Conservation (phyloP, 306 rosid genomes). For the Herpetospermum pedunculosum region DNA sequence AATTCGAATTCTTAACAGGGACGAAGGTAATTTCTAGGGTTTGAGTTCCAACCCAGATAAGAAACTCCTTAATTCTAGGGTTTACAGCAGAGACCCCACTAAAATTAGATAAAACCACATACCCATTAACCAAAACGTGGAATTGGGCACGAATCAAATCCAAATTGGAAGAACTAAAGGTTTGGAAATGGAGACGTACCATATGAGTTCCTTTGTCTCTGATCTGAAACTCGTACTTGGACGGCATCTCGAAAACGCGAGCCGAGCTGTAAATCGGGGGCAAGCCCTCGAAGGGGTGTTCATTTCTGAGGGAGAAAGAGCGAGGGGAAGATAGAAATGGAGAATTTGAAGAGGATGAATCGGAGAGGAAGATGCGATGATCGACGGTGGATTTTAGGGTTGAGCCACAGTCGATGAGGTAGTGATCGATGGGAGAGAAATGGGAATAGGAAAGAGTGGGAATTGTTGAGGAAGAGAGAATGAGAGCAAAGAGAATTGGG, state of each 20-base stretch:
- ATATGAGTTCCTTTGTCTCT: slow-evolving; percentile 55
- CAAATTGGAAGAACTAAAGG: slow-evolving; percentile 28
- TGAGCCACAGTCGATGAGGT: slow-evolving; percentile 84
- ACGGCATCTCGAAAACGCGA: slow-evolving; percentile 50
- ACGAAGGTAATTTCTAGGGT: slow-evolving; percentile 46
- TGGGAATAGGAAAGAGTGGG: slow-evolving; percentile 22
- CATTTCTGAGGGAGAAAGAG: slow-evolving; percentile 27
- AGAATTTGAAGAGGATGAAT: slow-evolving; percentile 17
- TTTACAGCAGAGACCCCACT: slow-evolving; percentile 3
- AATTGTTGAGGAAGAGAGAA: slow-evolving; percentile 23
- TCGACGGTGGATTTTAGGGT: slow-evolving; percentile 28
- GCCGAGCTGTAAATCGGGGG: slow-evolving; percentile 52
- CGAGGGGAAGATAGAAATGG: slow-evolving; percentile 13
- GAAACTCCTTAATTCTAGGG: slow-evolving; percentile 44
- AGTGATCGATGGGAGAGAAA: slow-evolving; percentile 70
- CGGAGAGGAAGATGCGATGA: slow-evolving; percentile 49
- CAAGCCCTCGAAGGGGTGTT: slow-evolving; percentile 19
- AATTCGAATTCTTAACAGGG: slow-evolving; percentile 34
- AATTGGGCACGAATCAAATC: slow-evolving; percentile 41
- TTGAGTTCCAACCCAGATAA: slow-evolving; percentile 38
- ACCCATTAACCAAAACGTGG: slow-evolving; percentile 48
- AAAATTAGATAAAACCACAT: slow-evolving; percentile 39
- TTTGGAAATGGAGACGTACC: slow-evolving; percentile 73
- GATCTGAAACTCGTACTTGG: slow-evolving; percentile 48
- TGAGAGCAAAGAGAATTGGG: slow-evolving; percentile 8